Evolutionary conservation across 164 flowering plant genomes (phyloP).

Genomic region (Magnolia sinica): DNA sequence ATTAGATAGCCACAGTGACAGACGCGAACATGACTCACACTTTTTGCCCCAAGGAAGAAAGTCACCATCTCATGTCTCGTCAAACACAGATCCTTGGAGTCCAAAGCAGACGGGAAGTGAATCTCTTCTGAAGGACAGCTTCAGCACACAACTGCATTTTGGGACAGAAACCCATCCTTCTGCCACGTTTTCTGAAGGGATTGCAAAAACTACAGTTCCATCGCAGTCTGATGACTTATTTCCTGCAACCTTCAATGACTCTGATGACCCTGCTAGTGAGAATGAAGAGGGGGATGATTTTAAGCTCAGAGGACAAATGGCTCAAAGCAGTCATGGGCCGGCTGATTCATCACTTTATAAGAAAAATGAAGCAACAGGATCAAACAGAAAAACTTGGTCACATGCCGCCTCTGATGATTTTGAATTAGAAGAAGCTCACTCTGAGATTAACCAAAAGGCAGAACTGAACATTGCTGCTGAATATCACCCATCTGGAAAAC

Average conservation of each 20-base stretch:
- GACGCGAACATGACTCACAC: constrained; percentile 18
- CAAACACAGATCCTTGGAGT: constrained; percentile 27
- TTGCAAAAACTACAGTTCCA: constrained; percentile 15
- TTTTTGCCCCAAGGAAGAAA: constrained; percentile 23
- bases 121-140: constrained; percentile 3
- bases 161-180: constrained; percentile 9
- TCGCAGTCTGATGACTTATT: constrained; percentile 29
- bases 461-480: background rate
- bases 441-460: constrained; percentile 10
- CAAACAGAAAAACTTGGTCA: background rate
- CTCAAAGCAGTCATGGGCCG: background rate
- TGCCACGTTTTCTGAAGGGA: constrained; percentile 28
- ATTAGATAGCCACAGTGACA: constrained; percentile 18
- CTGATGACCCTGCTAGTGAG: constrained; percentile 50
- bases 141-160: constrained; percentile 17
- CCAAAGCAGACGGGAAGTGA: constrained; percentile 14
- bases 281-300: constrained; percentile 42
- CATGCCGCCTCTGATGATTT: constrained; percentile 24
- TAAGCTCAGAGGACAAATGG: constrained; percentile 12
- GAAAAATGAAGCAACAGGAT: constrained; percentile 3
- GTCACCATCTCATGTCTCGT: constrained; percentile 21
- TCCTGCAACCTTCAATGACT: constrained; percentile 52
- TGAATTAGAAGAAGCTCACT: constrained; percentile 13
- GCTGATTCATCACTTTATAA: constrained; percentile 5
- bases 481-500: constrained; percentile 6